phyloP scores from a whole-genome alignment of 306 rosid species.

The Dicorynia guianensis region DNA sequence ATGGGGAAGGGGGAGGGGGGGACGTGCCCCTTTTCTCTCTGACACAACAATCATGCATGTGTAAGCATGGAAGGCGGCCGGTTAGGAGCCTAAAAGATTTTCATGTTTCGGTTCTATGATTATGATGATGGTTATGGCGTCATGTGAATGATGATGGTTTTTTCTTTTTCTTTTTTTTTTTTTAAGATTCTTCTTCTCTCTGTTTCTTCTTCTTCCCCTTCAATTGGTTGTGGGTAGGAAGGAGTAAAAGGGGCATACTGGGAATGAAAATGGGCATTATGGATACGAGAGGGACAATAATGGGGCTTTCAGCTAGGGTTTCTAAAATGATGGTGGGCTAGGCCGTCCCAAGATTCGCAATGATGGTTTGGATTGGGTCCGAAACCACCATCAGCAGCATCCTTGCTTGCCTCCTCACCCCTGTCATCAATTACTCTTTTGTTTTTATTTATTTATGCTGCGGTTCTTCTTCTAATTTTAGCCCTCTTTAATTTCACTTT shows the following conservation, averaged over 20 bases:
- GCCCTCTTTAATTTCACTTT: constrained; percentile 47
- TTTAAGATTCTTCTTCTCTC: neutral
- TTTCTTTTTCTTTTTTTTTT: neutral
- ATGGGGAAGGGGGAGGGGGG: constrained; percentile 36
- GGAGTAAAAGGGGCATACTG: constrained; percentile 41
- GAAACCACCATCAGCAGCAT: constrained; percentile 60
- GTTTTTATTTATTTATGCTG: constrained; percentile 46
- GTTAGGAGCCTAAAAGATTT: constrained; percentile 68
- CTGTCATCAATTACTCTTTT: constrained; percentile 56
- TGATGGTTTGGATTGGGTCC: constrained; percentile 97
- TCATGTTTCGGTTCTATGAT: constrained; percentile 54
- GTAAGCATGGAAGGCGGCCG: constrained; percentile 98
- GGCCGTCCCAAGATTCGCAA: constrained; percentile 98
- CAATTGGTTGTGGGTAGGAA: neutral
- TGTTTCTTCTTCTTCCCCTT: neutral
- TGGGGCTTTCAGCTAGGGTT: constrained; percentile 71
- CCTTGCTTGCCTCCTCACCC: constrained; percentile 36
- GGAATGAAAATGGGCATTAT: constrained; percentile 51
- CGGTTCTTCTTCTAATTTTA: constrained; percentile 49
- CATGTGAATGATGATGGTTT: constrained; percentile 68
- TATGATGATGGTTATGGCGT: constrained; percentile 67
- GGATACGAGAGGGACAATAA: constrained; percentile 63
- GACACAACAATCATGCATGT: constrained; percentile 95
- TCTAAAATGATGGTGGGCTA: constrained; percentile 96
- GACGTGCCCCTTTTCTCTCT: constrained; percentile 73